Evolutionary conservation across 495 filamentous ascomycete species (phyloP).

Genomic region (Thozetella sp.): DNA sequence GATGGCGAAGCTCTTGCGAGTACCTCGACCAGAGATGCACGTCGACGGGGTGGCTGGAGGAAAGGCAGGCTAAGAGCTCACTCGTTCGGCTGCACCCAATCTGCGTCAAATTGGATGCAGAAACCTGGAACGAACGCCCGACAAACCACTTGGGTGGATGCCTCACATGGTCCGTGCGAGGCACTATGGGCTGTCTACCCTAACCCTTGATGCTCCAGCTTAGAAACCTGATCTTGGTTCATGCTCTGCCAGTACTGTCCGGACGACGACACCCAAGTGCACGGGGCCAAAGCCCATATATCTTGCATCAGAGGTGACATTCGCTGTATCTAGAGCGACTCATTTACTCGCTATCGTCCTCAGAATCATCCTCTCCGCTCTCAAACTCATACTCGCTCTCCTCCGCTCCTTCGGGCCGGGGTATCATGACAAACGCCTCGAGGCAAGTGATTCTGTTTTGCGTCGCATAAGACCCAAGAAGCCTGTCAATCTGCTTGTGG

Average conservation of each 20-base stretch:
- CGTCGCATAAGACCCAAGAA: conserved; percentile 82
- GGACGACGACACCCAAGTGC: too few relatives aligned
- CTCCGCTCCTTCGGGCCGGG: conserved; percentile 46
- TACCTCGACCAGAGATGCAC: neutral
- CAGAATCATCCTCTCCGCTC: conserved; percentile 28
- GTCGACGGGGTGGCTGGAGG: neutral
- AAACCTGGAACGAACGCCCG: conserved; percentile 3
- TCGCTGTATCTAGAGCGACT: neutral
- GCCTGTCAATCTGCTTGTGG: conserved; percentile 62
- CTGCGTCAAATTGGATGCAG: neutral
- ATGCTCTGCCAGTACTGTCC: too few relatives aligned
- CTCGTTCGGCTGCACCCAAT: neutral
- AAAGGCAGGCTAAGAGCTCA: neutral
- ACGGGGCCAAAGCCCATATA: too few relatives aligned
- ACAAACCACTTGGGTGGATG: neutral
- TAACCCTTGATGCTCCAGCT: neutral
- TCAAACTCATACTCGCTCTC: conserved; percentile 51
- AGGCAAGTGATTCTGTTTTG: conserved; percentile 89
- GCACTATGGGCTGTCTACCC: neutral
- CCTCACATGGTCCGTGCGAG: neutral
- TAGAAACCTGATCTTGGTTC: neutral
- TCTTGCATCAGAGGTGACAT: neutral
- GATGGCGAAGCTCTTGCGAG: neutral
- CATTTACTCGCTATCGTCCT: conserved; percentile 40
- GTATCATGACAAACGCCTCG: conserved; percentile 81